Percentiles rank a stretch among this genome's conserved stretches.
phyloP scores from a whole-genome alignment of 345 rosid species.

The Hypericum perforatum region DNA sequence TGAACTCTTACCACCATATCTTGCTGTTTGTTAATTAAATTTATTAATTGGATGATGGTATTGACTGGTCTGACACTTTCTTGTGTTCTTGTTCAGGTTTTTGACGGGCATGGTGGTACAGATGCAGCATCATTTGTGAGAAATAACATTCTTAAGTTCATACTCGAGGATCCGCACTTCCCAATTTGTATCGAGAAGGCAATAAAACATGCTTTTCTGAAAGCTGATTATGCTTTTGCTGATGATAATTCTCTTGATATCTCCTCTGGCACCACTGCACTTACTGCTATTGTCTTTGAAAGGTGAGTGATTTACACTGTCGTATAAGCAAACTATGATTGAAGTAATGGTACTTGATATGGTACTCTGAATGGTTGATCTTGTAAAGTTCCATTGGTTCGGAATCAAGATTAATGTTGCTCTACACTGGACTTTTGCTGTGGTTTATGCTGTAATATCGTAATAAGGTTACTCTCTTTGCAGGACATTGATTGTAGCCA shows the following conservation, averaged over 20 bases:
- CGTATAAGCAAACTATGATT: not conserved
- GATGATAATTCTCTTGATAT: conserved; percentile 18
- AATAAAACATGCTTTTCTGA: conserved; percentile 22
- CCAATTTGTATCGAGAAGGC: conserved; percentile 15
- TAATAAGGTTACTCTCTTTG: not conserved
- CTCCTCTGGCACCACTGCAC: conserved; percentile 24
- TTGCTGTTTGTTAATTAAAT: no score
- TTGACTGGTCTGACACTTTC: not conserved
- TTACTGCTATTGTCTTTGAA: conserved; percentile 20
- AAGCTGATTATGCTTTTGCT: conserved; percentile 22
- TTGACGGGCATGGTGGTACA: conserved; percentile 29
- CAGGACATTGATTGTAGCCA: conserved; percentile 27
- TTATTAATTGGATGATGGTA: no score
- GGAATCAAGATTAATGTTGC: not conserved
- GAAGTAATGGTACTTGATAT: no score
- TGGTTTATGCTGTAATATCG: not conserved
- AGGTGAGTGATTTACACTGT: conserved; percentile 10
- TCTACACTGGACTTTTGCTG: not conserved
- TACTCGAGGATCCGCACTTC: conserved; percentile 23
- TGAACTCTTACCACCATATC: no score
- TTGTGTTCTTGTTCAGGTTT: conserved; percentile 17
- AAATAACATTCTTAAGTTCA: conserved; percentile 20
- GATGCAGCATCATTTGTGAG: conserved; percentile 21
- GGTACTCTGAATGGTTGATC: no score
- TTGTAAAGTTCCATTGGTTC: not conserved